Percentiles rank a stretch among this genome's conserved stretches.
phyloP scores from a whole-genome alignment of 2,329 filamentous ascomycete genomes.

The Diaporthe sp. region DNA sequence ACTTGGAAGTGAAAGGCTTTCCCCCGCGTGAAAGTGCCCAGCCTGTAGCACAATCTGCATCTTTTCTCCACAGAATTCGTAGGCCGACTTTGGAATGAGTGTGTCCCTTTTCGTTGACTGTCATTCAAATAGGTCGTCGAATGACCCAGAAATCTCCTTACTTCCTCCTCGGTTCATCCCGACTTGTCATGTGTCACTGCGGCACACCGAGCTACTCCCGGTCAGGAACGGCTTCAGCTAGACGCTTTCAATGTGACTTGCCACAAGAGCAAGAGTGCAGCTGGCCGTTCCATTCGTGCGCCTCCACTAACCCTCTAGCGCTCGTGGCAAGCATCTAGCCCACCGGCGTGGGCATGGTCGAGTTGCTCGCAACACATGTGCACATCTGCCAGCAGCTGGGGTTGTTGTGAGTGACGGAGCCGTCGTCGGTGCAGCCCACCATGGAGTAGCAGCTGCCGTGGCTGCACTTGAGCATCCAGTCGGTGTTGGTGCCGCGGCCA shows the following conservation, averaged over 20 bases:
- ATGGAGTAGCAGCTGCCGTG: conserved; percentile 25
- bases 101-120: neutral
- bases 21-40: neutral
- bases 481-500: neutral
- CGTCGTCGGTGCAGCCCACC: neutral
- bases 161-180: too few species aligned
- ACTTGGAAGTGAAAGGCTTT: neutral
- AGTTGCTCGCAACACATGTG: neutral
- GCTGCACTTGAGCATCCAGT: conserved; percentile 23
- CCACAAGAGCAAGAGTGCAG: neutral
- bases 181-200: too few species aligned
- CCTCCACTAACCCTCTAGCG: too few species aligned
- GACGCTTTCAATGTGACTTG: too few species aligned
- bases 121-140: neutral
- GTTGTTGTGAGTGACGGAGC: conserved; percentile 3
- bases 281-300: neutral
- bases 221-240: neutral
- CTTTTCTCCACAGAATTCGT: neutral
- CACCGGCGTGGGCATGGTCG: neutral
- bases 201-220: rapidly evolving
- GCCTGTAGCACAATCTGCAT: neutral
- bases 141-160: neutral
- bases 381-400: conserved; percentile 21
- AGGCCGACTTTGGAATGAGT: neutral
- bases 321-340: neutral